Conservation (phyloP, 192 early-diverging fungal genomes). For the Umbelopsis vinacea region DNA sequence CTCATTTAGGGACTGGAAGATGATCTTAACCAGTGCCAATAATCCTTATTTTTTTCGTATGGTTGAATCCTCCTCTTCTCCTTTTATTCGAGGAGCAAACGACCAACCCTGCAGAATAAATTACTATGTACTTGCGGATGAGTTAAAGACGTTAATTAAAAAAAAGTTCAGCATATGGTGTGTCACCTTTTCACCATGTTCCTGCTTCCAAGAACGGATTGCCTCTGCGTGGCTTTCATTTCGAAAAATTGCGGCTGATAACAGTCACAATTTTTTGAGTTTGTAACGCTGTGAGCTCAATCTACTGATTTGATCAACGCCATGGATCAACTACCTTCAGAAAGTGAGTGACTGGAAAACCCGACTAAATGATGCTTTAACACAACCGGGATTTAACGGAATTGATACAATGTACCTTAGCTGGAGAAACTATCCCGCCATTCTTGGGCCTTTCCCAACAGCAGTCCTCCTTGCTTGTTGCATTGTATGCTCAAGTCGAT, state of each 20-base stretch:
- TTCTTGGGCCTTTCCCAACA: slow-evolving; percentile 53
- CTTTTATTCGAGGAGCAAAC: not conserved
- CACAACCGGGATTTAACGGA: not conserved
- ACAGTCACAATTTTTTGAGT: slow-evolving; percentile 18
- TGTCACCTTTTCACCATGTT: too few relatives aligned
- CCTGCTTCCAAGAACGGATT: too few relatives aligned
- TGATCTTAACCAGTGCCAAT: not conserved
- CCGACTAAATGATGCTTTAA: not conserved
- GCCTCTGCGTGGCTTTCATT: too few relatives aligned
- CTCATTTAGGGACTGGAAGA: not conserved
- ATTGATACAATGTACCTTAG: not conserved
- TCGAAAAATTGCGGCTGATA: too few relatives aligned
- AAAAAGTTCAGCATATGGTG: too few relatives aligned
- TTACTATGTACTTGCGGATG: too few relatives aligned
- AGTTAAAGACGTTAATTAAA: too few relatives aligned
- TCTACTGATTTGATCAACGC: not conserved
- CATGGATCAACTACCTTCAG: not conserved
- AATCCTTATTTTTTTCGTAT: not conserved
- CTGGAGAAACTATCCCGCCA: slow-evolving; percentile 32
- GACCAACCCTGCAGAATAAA: not conserved
- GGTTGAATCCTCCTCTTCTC: slow-evolving; percentile 2
- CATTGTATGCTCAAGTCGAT: slow-evolving; percentile 53
- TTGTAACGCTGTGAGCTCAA: not conserved
- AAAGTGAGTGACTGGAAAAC: not conserved
- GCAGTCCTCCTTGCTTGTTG: slow-evolving; percentile 51